These are phyloP conservation scores for Hypoxylon fuscum DNA, from an alignment of 495 filamentous ascomycete species.

Conservation along the genomic window DNA sequence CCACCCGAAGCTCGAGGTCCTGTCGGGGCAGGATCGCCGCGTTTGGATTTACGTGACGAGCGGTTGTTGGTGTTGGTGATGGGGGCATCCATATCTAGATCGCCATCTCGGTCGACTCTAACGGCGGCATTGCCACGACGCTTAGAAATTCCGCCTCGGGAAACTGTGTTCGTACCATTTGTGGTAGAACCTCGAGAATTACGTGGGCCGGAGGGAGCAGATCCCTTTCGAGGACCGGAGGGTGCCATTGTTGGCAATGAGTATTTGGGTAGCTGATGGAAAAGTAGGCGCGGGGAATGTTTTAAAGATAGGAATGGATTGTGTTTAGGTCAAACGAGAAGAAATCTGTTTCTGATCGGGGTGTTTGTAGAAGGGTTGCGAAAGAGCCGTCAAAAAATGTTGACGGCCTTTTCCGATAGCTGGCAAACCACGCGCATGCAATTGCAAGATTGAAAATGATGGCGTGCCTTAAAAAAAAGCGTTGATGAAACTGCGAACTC, in stretches of 20 bases:
- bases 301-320: neutral
- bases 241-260: slow-evolving; percentile 50
- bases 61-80: slow-evolving; percentile 47
- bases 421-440: slow-evolving; percentile 26
- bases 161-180: slow-evolving; percentile 25
- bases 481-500: slow-evolving; percentile 8
- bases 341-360: neutral
- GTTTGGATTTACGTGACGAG: slow-evolving; percentile 40
- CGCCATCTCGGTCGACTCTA: slow-evolving; percentile 79
- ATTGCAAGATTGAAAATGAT: slow-evolving; percentile 2
- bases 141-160: slow-evolving; percentile 78
- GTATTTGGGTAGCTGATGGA: neutral
- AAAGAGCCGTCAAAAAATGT: slow-evolving; percentile 6
- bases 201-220: slow-evolving; percentile 46
- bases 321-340: neutral
- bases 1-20: slow-evolving; percentile 31
- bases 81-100: slow-evolving; percentile 77
- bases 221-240: slow-evolving; percentile 38
- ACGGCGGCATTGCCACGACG: slow-evolving; percentile 55
- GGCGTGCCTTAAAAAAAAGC: slow-evolving; percentile 18
- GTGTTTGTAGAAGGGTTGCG: neutral
- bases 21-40: slow-evolving; percentile 26
- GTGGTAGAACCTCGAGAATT: slow-evolving; percentile 20
- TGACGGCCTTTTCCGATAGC: slow-evolving; percentile 1
- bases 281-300: neutral